Conservation (phyloP, 345 rosid species). For the Trapa incisa region DNA sequence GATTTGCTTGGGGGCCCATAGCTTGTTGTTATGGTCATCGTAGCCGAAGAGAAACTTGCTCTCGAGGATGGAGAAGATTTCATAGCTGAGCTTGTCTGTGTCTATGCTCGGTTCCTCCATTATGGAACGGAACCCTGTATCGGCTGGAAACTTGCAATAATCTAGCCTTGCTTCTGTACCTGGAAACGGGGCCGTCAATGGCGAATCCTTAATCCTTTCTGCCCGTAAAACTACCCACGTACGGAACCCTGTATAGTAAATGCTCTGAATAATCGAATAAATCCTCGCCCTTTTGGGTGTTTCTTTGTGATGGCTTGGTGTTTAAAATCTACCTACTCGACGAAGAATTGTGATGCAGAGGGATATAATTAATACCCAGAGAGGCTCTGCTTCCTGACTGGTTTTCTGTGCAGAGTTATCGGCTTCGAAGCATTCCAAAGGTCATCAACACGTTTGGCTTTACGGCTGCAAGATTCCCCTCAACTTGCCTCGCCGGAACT, state of each 20-base stretch:
- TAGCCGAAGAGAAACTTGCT: conserved; percentile 86
- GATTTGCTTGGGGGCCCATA: conserved; percentile 45
- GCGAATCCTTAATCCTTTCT: background rate
- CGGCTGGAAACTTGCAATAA: background rate
- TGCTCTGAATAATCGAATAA: background rate
- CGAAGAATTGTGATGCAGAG: background rate
- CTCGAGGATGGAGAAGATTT: conserved; percentile 87
- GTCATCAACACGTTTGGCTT: background rate
- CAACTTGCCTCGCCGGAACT: background rate
- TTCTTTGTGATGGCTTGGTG: background rate
- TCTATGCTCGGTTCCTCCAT: conserved; percentile 96
- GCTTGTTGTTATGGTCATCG: conserved; percentile 59
- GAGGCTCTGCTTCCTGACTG: background rate
- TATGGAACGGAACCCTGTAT: conserved; percentile 10
- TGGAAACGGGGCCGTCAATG: background rate
- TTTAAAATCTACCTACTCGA: background rate
- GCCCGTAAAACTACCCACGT: background rate
- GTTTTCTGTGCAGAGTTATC: background rate
- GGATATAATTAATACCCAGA: background rate
- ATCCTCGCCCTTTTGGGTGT: background rate
- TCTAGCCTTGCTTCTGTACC: background rate
- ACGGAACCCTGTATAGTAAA: background rate
- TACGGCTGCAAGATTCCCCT: background rate
- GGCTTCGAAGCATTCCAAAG: background rate
- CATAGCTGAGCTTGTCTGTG: conserved; percentile 91